Conservation (phyloP, 768 basidiomycete genomes). For the Agrocybe praecox region DNA sequence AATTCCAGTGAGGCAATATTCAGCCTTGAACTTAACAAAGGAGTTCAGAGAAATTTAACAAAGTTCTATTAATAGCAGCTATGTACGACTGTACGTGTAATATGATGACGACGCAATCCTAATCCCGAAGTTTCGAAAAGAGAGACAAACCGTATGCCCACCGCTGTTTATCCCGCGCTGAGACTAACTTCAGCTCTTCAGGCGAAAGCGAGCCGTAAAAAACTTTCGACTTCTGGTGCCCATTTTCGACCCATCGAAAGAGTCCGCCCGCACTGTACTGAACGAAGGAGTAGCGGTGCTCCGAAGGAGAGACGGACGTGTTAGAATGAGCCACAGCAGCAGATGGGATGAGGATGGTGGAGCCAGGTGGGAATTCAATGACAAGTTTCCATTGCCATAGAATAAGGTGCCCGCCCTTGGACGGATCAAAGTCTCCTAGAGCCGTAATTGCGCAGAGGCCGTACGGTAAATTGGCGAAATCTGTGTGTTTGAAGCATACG, state of each 20-base stretch:
- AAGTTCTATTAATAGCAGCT: too few relatives aligned
- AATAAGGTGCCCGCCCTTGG: conserved; percentile 1
- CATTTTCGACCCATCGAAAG: conserved; percentile 6
- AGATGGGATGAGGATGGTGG: conserved; percentile 5
- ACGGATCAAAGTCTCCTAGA: not conserved
- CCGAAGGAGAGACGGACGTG: not conserved
- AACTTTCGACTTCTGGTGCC: not conserved
- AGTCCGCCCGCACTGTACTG: conserved; percentile 7
- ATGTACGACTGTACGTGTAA: too few relatives aligned
- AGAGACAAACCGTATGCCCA: not conserved
- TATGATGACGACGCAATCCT: too few relatives aligned
- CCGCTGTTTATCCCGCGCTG: not conserved
- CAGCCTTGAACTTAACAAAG: too few relatives aligned
- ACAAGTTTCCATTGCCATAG: conserved; percentile 1
- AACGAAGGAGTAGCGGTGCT: conserved; percentile 5
- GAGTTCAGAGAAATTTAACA: too few relatives aligned
- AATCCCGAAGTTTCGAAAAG: too few relatives aligned
- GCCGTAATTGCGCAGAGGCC: conserved; percentile 7
- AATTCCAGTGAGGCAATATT: too few relatives aligned
- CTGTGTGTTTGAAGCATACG: conserved; percentile 1
- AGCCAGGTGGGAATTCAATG: conserved; percentile 7
- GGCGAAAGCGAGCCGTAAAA: not conserved
- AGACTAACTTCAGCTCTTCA: not conserved
- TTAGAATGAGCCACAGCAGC: conserved; percentile 6
- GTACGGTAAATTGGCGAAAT: conserved; percentile 5